Evolutionary conservation across 192 early-diverging fungal genomes (phyloP).

Genomic region (Coemansia sp.): DNA sequence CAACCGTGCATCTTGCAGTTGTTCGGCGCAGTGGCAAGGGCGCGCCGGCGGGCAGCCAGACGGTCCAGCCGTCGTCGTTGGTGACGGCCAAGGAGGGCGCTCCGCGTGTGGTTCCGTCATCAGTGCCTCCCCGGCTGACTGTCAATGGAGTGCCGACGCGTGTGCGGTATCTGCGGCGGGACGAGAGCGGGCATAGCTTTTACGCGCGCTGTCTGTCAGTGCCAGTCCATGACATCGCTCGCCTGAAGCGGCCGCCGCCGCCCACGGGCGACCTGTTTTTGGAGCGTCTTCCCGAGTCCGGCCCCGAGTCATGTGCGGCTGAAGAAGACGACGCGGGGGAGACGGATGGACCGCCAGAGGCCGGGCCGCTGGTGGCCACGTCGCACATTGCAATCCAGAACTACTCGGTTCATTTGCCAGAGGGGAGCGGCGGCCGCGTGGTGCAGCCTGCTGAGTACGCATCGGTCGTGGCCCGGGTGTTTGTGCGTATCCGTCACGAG

Average conservation of each 20-base stretch:
- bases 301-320: background rate
- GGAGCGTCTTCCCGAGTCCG: conserved; percentile 7
- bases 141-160: conserved; percentile 26
- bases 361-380: background rate
- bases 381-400: conserved; percentile 13
- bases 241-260: conserved; percentile 7
- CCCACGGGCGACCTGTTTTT: conserved; percentile 2
- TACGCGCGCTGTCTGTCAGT: conserved; percentile 42
- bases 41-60: background rate
- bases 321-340: background rate
- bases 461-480: conserved; percentile 2
- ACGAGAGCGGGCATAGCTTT: conserved; percentile 14
- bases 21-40: background rate
- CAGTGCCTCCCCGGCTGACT: conserved; percentile 35
- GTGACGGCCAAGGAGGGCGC: background rate
- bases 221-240: background rate
- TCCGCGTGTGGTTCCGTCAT: conserved; percentile 13
- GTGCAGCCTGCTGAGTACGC: conserved; percentile 25
- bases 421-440: background rate
- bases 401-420: conserved; percentile 18
- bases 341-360: background rate
- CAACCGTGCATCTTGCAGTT: conserved; percentile 16
- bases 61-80: background rate
- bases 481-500: conserved; percentile 36
- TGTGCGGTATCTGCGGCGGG: conserved; percentile 34